Evolutionary conservation across 2,329 filamentous ascomycete species (phyloP).

Genomic region (Grosmannia huntii): DNA sequence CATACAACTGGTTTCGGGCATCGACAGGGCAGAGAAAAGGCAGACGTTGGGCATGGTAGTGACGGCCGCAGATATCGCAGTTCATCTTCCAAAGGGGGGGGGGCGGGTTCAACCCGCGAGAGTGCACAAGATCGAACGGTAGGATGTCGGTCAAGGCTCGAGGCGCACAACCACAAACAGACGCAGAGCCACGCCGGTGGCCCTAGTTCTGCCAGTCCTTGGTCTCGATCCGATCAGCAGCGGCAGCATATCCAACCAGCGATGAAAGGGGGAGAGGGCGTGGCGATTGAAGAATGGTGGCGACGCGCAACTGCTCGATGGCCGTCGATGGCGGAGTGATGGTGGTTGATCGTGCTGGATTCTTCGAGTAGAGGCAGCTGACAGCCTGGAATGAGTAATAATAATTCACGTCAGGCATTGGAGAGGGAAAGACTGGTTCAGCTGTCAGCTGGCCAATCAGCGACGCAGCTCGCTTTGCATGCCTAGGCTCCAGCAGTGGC

Average conservation of each 20-base stretch:
- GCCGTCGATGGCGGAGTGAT: background rate
- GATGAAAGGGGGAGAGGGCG: background rate
- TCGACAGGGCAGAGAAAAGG: slow-evolving; percentile 59
- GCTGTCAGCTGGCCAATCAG: background rate
- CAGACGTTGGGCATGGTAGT: slow-evolving; percentile 39
- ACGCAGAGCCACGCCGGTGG: background rate
- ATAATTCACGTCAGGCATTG: background rate
- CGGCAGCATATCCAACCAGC: background rate
- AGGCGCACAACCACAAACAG: background rate
- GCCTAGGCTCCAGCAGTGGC: background rate
- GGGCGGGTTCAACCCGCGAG: background rate
- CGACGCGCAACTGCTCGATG: background rate
- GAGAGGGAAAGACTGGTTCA: background rate
- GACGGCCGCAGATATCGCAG: slow-evolving; percentile 54
- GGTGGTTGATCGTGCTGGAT: background rate
- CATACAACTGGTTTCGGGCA: slow-evolving; percentile 56
- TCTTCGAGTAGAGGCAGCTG: background rate
- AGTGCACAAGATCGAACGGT: background rate
- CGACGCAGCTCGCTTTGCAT: background rate
- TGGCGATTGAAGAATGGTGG: background rate
- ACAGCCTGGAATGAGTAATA: background rate
- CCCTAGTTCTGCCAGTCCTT: background rate
- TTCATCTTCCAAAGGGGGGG: slow-evolving; percentile 35
- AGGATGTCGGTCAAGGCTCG: background rate
- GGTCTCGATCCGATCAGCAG: background rate